Conservation (phyloP, 2,329 filamentous ascomycete genomes). For the Cladophialophora bantiana region DNA sequence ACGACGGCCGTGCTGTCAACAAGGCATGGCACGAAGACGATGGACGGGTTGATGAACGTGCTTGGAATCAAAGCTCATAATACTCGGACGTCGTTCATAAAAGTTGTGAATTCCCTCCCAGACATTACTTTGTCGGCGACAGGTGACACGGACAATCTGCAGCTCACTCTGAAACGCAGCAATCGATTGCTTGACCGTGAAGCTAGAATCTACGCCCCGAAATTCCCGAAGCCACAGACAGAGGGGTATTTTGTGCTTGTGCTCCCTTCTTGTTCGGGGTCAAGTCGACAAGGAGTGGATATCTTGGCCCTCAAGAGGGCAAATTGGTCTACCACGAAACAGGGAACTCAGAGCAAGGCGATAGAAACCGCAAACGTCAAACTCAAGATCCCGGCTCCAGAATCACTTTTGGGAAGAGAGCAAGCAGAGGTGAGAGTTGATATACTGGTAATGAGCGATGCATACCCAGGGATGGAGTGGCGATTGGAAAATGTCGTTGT, state of each 20-base stretch:
- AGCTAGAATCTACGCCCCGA: slow-evolving; percentile 81
- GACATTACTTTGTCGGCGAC: slow-evolving; percentile 33
- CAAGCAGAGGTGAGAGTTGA: slow-evolving; percentile 65
- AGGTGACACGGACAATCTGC: slow-evolving; percentile 40
- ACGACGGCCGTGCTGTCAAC: slow-evolving; percentile 37
- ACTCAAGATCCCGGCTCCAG: slow-evolving; percentile 32
- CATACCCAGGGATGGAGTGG: slow-evolving; percentile 80
- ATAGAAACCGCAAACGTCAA: slow-evolving; percentile 34
- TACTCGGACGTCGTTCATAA: slow-evolving; percentile 49
- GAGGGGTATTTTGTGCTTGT: slow-evolving; percentile 92
- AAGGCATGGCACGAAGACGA: slow-evolving; percentile 31
- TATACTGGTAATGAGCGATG: slow-evolving; percentile 82
- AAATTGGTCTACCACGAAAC: slow-evolving; percentile 66
- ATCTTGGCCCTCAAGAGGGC: slow-evolving; percentile 86
- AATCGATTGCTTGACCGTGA: slow-evolving; percentile 60
- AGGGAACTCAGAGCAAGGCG: slow-evolving; percentile 40
- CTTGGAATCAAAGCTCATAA: slow-evolving; percentile 37
- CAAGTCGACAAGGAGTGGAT: slow-evolving; percentile 47
- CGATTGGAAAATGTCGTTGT: slow-evolving; percentile 60
- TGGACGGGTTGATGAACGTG: slow-evolving; percentile 41
- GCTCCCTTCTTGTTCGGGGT: slow-evolving; percentile 50
- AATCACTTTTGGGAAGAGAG: slow-evolving; percentile 39
- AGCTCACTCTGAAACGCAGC: slow-evolving; percentile 34
- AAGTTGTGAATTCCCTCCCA: slow-evolving; percentile 57
- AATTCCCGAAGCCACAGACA: slow-evolving; percentile 91